A percentile compares a stretch with the other conserved stretches of the same genome.
phyloP scores from a whole-genome alignment of 2,329 filamentous ascomycete genomes.

The Aureobasidium melanogenum region DNA sequence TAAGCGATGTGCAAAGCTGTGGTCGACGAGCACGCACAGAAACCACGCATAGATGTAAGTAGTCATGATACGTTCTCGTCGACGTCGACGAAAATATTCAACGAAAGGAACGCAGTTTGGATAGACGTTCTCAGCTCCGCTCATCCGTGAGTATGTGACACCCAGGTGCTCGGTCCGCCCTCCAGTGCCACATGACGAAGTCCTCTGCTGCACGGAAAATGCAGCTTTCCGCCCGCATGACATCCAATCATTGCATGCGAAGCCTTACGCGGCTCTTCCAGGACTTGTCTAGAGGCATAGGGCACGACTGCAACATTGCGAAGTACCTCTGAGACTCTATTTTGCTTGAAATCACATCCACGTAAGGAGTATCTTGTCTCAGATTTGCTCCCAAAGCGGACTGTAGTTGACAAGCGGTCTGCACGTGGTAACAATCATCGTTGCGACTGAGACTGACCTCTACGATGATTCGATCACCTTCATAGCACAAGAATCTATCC shows the following conservation, averaged over 20 bases:
- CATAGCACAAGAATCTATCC: background rate
- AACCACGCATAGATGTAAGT: background rate
- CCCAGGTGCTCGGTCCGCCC: background rate
- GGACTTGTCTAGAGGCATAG: background rate
- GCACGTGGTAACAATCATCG: background rate
- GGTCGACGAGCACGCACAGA: background rate
- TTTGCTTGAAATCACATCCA: background rate
- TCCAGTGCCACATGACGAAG: background rate
- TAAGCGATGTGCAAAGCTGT: background rate
- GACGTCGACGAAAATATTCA: background rate
- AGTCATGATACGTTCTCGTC: background rate
- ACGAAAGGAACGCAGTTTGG: background rate
- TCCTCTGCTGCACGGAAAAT: conserved; percentile 2
- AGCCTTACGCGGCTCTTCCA: background rate
- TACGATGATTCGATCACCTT: background rate
- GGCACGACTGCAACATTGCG: background rate
- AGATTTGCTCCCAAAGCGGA: background rate
- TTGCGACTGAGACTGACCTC: background rate
- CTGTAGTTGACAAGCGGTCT: background rate
- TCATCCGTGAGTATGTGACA: background rate
- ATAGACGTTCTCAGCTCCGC: background rate
- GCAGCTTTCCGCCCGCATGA: background rate
- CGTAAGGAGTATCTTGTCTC: background rate
- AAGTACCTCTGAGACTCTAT: background rate
- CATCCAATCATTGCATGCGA: background rate